Percentiles rank a stretch among this genome's conserved stretches.
Conservation (phyloP, 306 rosid genomes). For the Trifolium pratense region DNA sequence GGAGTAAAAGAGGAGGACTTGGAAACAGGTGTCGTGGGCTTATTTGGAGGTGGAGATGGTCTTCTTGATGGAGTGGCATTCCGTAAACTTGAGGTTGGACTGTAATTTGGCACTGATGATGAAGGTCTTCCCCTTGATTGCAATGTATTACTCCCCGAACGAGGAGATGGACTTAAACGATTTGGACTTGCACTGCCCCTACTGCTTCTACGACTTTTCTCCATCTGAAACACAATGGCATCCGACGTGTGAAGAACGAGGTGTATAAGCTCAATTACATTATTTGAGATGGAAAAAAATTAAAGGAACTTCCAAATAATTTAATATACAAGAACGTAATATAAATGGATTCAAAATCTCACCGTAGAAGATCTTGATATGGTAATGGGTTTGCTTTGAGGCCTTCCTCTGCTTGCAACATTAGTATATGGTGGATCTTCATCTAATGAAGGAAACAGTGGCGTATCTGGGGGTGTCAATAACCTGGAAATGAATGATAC, state of each 20-base stretch:
- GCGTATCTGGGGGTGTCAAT: slow-evolving; percentile 87
- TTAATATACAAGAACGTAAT: slow-evolving; percentile 38
- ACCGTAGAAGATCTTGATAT: slow-evolving; percentile 89
- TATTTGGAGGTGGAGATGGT: slow-evolving; percentile 83
- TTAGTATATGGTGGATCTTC: slow-evolving; percentile 57
- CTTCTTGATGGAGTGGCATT: slow-evolving; percentile 64
- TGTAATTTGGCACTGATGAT: slow-evolving; percentile 65
- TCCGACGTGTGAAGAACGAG: slow-evolving; percentile 22
- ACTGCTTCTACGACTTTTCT: slow-evolving; percentile 77
- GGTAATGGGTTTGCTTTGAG: slow-evolving; percentile 83
- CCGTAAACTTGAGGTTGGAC: slow-evolving; percentile 67
- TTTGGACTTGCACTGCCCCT: slow-evolving; percentile 92
- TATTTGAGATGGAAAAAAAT: slow-evolving; percentile 17
- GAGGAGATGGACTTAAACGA: slow-evolving; percentile 83
- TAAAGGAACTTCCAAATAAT: background rate
- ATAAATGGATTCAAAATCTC: slow-evolving; percentile 43
- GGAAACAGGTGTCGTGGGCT: slow-evolving; percentile 60
- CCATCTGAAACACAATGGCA: slow-evolving; percentile 63
- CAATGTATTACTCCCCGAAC: slow-evolving; percentile 60
- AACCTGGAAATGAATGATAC: slow-evolving; percentile 56
- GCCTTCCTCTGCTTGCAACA: slow-evolving; percentile 68
- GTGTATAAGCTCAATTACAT: slow-evolving; percentile 33
- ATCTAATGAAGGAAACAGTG: slow-evolving; percentile 86
- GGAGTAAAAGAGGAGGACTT: slow-evolving; percentile 75
- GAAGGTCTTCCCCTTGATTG: slow-evolving; percentile 75